Percentiles rank a stretch among this genome's conserved stretches.
Conservation (phyloP, 2,329 filamentous ascomycete species). For the Nigrospora osmanthi region DNA sequence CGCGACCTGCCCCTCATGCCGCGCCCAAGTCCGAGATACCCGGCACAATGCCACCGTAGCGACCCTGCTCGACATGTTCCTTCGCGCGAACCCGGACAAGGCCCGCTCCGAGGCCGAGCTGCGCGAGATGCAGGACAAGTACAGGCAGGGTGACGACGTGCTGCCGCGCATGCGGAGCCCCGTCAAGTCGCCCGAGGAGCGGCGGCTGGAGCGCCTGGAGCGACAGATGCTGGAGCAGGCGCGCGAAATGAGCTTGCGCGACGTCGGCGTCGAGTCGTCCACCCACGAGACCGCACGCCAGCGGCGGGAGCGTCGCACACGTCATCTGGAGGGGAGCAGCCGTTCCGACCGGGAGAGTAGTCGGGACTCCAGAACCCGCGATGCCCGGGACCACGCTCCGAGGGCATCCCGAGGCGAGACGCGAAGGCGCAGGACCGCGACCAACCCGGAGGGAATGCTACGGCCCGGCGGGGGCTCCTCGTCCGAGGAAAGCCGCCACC, state of each 20-base stretch:
- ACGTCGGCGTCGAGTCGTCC: slow-evolving; percentile 45
- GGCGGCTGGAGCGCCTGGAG: slow-evolving; percentile 56
- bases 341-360: slow-evolving; percentile 22
- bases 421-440: slow-evolving; percentile 14
- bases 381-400: slow-evolving; percentile 13
- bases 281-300: slow-evolving; percentile 8
- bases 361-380: slow-evolving; percentile 15
- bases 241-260: slow-evolving; percentile 64
- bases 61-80: slow-evolving; percentile 81
- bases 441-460: slow-evolving; percentile 27
- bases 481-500: slow-evolving; percentile 25
- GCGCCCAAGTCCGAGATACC: slow-evolving; percentile 77
- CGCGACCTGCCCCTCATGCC: slow-evolving; percentile 91
- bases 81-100: slow-evolving; percentile 71
- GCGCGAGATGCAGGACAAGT: slow-evolving; percentile 65
- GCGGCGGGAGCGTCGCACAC: slow-evolving; percentile 18
- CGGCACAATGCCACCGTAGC: slow-evolving; percentile 86
- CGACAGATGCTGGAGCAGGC: slow-evolving; percentile 63
- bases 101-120: slow-evolving; percentile 65
- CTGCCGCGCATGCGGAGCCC: slow-evolving; percentile 52
- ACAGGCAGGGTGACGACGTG: slow-evolving; percentile 75
- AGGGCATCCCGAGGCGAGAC: slow-evolving; percentile 20
- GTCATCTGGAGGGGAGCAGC: slow-evolving; percentile 20
- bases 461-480: slow-evolving; percentile 25
- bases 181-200: slow-evolving; percentile 44